Evolutionary conservation across 2,329 filamentous ascomycete genomes (phyloP).

Genomic region (Ophiostoma angusticollis): DNA sequence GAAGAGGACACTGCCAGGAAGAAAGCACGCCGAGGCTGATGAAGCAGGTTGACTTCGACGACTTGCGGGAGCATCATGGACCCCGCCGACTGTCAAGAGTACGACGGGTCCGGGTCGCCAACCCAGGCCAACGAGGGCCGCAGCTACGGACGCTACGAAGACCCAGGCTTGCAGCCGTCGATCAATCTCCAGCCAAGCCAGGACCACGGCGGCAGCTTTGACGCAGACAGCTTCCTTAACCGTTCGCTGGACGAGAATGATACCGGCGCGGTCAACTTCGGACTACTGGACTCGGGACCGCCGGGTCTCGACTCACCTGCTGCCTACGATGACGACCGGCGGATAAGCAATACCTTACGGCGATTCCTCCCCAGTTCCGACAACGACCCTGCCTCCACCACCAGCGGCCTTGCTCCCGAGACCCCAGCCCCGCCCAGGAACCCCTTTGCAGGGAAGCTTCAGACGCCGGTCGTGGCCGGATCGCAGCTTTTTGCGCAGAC

Average conservation of each 20-base stretch:
- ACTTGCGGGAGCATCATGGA: conserved; percentile 5
- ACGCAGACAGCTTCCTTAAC: conserved; percentile 16
- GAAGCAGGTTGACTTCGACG: neutral
- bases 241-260: conserved; percentile 31
- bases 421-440: conserved; percentile 38
- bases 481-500: conserved; percentile 45
- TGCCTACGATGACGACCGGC: neutral
- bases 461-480: conserved; percentile 23
- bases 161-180: conserved; percentile 8
- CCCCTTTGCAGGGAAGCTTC: conserved; percentile 30
- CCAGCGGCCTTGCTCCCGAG: conserved; percentile 22
- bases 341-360: neutral
- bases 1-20: neutral
- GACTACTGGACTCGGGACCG: conserved; percentile 23
- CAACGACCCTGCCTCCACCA: conserved; percentile 1
- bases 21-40: neutral
- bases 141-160: conserved; percentile 36
- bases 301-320: conserved; percentile 25
- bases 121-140: conserved; percentile 45
- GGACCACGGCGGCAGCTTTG: conserved; percentile 6
- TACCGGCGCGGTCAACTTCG: conserved; percentile 36
- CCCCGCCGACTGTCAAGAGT: neutral
- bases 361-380: conserved; percentile 9
- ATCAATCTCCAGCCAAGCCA: conserved; percentile 9
- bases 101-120: conserved; percentile 33